phyloP scores from a whole-genome alignment of 257 asterid species.

The Osmanthus fragrans region DNA sequence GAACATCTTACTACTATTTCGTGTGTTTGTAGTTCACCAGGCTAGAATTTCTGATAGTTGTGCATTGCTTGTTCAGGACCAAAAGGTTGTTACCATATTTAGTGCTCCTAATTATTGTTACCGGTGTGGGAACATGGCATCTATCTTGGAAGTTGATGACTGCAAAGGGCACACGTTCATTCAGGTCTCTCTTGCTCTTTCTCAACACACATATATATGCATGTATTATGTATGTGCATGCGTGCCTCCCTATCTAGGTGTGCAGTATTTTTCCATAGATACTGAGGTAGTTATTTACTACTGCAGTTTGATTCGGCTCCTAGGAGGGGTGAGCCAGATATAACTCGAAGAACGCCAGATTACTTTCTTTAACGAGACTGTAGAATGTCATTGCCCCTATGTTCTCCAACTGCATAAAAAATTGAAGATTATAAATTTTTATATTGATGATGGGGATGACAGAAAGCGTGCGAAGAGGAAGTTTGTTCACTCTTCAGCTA shows the following conservation, averaged over 20 bases:
- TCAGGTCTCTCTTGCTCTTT: slow-evolving; percentile 45
- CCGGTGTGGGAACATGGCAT: slow-evolving; percentile 88
- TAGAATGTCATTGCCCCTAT: slow-evolving; percentile 11
- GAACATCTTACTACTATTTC: background rate
- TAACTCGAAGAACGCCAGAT: slow-evolving; percentile 86
- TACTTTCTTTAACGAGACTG: slow-evolving; percentile 60
- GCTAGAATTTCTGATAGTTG: slow-evolving; percentile 1
- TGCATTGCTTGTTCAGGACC: slow-evolving; percentile 54
- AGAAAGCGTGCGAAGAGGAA: background rate
- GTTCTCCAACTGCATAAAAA: slow-evolving; percentile 33
- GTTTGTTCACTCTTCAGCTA: slow-evolving; percentile 19
- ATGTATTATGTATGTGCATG: background rate
- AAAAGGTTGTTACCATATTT: slow-evolving; percentile 80
- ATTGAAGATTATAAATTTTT: slow-evolving; percentile 5
- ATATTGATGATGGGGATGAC: slow-evolving; percentile 15
- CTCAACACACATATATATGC: too few relatives aligned
- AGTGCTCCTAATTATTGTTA: slow-evolving; percentile 86
- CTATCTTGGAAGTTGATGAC: slow-evolving; percentile 77
- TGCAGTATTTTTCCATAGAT: background rate
- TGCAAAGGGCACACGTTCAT: slow-evolving; percentile 67
- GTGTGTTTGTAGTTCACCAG: background rate
- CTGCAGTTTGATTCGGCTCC: slow-evolving; percentile 92
- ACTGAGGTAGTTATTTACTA: background rate
- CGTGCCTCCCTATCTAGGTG: background rate
- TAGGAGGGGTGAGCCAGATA: slow-evolving; percentile 84